A percentile compares a stretch with the other conserved stretches of the same genome.
Evolutionary conservation across 1,284 basidiomycete genomes (phyloP).

Genomic region (Crepidotus sp.): DNA sequence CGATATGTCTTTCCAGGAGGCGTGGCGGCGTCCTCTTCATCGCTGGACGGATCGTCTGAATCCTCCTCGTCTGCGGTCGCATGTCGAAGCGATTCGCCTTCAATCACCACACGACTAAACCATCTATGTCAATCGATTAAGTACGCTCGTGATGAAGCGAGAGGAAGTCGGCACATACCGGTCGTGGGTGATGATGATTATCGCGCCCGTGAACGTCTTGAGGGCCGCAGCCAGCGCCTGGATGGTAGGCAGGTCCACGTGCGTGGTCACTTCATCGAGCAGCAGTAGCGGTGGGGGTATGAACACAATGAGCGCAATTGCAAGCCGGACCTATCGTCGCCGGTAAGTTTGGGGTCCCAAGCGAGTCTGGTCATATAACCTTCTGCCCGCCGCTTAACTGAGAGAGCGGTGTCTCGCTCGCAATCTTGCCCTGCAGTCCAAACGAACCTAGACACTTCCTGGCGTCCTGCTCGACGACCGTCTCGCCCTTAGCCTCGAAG

Average conservation of each 20-base stretch:
- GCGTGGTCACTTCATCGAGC: conserved; percentile 63
- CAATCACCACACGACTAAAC: conserved; percentile 29
- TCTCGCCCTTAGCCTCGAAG: conserved; percentile 22
- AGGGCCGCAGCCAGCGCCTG: conserved; percentile 50
- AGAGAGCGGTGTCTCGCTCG: conserved; percentile 36
- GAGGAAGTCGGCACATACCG: conserved; percentile 29
- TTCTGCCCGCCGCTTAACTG: conserved; percentile 56
- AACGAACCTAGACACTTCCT: conserved; percentile 40
- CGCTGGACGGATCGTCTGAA: conserved; percentile 21
- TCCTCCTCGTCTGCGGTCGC: conserved; percentile 12
- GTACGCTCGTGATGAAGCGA: background rate
- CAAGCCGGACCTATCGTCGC: conserved; percentile 29
- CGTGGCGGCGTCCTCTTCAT: conserved; percentile 22
- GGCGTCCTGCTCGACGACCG: conserved; percentile 35
- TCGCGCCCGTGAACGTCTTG: conserved; percentile 44
- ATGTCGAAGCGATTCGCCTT: conserved; percentile 23
- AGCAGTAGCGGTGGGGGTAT: conserved; percentile 46
- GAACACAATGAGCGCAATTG: conserved; percentile 39
- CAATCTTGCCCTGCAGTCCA: conserved; percentile 39
- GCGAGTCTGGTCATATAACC: conserved; percentile 20
- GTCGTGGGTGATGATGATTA: conserved; percentile 66
- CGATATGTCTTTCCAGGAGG: conserved; percentile 35
- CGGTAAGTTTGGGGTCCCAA: background rate
- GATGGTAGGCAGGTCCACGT: conserved; percentile 61
- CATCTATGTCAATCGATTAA: conserved; percentile 11